These are phyloP conservation scores for Tuber melanosporum DNA, from an alignment of 495 filamentous ascomycete genomes.

Conservation along the genomic window DNA sequence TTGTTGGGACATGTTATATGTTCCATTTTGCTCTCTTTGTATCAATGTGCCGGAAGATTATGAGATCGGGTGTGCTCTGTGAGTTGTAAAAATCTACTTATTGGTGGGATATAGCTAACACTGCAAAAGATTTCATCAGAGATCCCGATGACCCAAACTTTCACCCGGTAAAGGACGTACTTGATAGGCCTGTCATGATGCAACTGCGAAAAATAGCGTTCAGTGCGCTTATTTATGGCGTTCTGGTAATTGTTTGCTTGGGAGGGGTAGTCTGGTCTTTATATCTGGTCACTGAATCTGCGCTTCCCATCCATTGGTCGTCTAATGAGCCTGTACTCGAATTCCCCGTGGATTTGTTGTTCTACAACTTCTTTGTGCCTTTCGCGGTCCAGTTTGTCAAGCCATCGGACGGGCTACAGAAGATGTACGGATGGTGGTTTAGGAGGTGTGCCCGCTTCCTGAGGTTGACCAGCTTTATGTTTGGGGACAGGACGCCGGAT, in stretches of 20 bases:
- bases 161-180: conserved; percentile 92
- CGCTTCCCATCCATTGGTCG: conserved; percentile 88
- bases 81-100: conserved; percentile 43
- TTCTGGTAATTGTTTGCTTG: conserved; percentile 83
- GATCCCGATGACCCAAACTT: conserved; percentile 98
- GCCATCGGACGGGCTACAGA: conserved; percentile 73
- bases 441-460: conserved; percentile 72
- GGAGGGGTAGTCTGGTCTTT: conserved; percentile 96
- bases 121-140: conserved; percentile 74
- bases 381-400: conserved; percentile 71
- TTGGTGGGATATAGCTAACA: conserved; percentile 35
- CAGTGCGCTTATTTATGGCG: conserved; percentile 91
- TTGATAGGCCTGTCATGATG: conserved; percentile 85
- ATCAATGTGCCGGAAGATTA: conserved; percentile 96
- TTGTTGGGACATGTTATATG: conserved; percentile 98
- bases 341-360: conserved; percentile 87
- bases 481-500: conserved; percentile 69
- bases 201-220: conserved; percentile 96
- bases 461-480: conserved; percentile 84
- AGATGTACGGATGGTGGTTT: conserved; percentile 95
- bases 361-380: conserved; percentile 95
- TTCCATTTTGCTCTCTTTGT: conserved; percentile 99
- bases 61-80: conserved; percentile 89
- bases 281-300: conserved; percentile 51
- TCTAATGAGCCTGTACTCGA: conserved; percentile 85